Conservation (phyloP, 352 stramenopile genomes). For the Phytophthora agathidicida region DNA sequence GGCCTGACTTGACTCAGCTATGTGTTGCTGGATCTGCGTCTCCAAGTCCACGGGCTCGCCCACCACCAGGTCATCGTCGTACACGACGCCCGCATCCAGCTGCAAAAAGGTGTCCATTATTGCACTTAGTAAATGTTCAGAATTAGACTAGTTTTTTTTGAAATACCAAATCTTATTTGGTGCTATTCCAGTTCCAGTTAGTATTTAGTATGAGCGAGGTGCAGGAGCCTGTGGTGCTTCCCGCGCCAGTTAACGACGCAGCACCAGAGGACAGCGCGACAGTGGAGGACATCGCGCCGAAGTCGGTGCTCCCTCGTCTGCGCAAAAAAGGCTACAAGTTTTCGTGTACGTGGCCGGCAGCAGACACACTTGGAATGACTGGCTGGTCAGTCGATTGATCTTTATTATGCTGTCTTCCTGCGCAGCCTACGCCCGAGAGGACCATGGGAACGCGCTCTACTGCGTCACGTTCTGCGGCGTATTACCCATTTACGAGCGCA, state of each 20-base stretch:
- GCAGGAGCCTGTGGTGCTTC: slow-evolving; percentile 3
- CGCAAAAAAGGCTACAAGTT: slow-evolving; percentile 73
- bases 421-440: slow-evolving; percentile 69
- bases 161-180: too few relatives aligned
- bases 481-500: slow-evolving; percentile 65
- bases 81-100: slow-evolving; percentile 57
- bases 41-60: slow-evolving; percentile 37
- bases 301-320: slow-evolving; percentile 49
- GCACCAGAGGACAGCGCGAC: not conserved
- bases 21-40: slow-evolving; percentile 37
- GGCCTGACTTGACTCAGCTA: slow-evolving; percentile 20
- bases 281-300: slow-evolving; percentile 23
- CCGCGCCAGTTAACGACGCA: slow-evolving; percentile 12
- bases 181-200: too few relatives aligned
- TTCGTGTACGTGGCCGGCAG: slow-evolving; percentile 46
- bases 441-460: slow-evolving; percentile 81
- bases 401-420: not conserved
- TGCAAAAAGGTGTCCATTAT: slow-evolving; percentile 76
- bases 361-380: not conserved
- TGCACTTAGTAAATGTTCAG: too few relatives aligned
- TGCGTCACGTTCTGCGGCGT: slow-evolving; percentile 79
- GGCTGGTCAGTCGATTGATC: not conserved
- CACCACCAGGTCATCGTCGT: slow-evolving; percentile 57
- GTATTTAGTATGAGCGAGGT: slow-evolving; percentile 15
- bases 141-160: too few relatives aligned